Evolutionary conservation across 2,329 filamentous ascomycete genomes (phyloP).

Genomic region (Cladosporium oxysporum): DNA sequence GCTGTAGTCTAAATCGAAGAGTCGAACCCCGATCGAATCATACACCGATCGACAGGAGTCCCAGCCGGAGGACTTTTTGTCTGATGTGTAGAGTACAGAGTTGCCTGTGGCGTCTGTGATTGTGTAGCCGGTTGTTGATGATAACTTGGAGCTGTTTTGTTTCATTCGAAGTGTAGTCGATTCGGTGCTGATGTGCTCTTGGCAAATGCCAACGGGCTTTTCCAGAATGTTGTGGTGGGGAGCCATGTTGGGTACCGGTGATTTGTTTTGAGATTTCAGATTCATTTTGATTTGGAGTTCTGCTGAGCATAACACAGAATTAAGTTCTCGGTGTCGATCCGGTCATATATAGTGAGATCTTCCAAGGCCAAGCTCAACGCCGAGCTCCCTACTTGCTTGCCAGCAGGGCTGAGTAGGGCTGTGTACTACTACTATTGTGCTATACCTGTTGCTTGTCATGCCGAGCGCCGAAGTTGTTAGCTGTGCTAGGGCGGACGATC

Average conservation of each 20-base stretch:
- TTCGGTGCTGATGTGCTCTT: background rate
- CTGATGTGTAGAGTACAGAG: background rate
- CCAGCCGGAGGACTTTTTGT: slow-evolving; percentile 2
- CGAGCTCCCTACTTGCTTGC: background rate
- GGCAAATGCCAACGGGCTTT: background rate
- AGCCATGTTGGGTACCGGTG: background rate
- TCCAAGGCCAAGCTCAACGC: background rate
- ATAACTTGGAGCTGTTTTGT: slow-evolving; percentile 4
- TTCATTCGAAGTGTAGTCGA: slow-evolving; percentile 8
- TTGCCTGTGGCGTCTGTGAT: background rate
- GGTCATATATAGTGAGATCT: background rate
- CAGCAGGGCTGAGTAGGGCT: slow-evolving; percentile 11
- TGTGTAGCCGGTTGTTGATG: slow-evolving; percentile 5
- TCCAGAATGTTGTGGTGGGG: background rate
- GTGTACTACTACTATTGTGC: background rate
- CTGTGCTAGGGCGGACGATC: background rate
- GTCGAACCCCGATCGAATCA: background rate
- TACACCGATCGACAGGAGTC: background rate
- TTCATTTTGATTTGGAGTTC: background rate
- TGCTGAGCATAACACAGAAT: background rate
- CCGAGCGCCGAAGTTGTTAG: background rate
- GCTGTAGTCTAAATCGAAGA: slow-evolving; percentile 5
- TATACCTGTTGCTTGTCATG: background rate
- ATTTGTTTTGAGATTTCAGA: background rate
- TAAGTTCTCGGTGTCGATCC: background rate